phyloP scores from a whole-genome alignment of 352 stramenopile species.

The Phytophthora sojae region DNA sequence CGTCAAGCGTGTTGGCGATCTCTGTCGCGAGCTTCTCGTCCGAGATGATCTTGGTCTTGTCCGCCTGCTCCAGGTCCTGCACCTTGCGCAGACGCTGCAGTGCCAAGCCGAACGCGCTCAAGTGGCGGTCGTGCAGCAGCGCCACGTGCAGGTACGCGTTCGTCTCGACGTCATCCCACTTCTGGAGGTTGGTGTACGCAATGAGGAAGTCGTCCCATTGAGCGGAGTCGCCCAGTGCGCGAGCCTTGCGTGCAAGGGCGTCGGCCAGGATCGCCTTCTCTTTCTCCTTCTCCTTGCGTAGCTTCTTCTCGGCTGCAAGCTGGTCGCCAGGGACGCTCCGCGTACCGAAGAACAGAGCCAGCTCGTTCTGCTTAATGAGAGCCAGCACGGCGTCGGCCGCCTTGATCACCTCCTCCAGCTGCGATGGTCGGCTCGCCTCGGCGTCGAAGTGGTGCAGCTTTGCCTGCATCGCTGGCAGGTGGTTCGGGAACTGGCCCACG shows the following conservation, averaged over 20 bases:
- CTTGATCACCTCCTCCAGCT: slow-evolving; percentile 59
- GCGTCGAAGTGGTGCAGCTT: slow-evolving; percentile 81
- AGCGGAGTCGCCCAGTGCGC: slow-evolving; percentile 64
- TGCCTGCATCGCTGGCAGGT: slow-evolving; percentile 70
- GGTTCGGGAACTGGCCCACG: slow-evolving; percentile 56
- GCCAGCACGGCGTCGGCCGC: slow-evolving; percentile 65
- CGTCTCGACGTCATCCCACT: slow-evolving; percentile 80
- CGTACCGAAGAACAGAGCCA: slow-evolving; percentile 82
- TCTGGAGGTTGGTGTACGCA: slow-evolving; percentile 63
- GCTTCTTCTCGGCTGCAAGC: slow-evolving; percentile 64
- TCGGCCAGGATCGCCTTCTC: slow-evolving; percentile 77
- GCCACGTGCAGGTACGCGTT: slow-evolving; percentile 62
- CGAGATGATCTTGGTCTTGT: slow-evolving; percentile 74
- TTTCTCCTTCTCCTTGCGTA: slow-evolving; percentile 79
- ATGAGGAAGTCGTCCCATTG: slow-evolving; percentile 68
- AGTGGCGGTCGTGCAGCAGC: slow-evolving; percentile 68
- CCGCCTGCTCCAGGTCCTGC: slow-evolving; percentile 57
- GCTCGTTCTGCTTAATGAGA: slow-evolving; percentile 67
- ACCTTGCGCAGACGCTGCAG: slow-evolving; percentile 82
- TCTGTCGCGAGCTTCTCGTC: slow-evolving; percentile 66
- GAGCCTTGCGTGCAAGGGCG: slow-evolving; percentile 71
- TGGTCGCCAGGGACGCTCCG: slow-evolving; percentile 60
- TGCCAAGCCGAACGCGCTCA: slow-evolving; percentile 51
- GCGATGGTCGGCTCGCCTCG: slow-evolving; percentile 54
- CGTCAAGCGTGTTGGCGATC: slow-evolving; percentile 42